These are phyloP conservation scores for Phytophthora rubi DNA, from an alignment of 352 stramenopile species.

Conservation along the genomic window DNA sequence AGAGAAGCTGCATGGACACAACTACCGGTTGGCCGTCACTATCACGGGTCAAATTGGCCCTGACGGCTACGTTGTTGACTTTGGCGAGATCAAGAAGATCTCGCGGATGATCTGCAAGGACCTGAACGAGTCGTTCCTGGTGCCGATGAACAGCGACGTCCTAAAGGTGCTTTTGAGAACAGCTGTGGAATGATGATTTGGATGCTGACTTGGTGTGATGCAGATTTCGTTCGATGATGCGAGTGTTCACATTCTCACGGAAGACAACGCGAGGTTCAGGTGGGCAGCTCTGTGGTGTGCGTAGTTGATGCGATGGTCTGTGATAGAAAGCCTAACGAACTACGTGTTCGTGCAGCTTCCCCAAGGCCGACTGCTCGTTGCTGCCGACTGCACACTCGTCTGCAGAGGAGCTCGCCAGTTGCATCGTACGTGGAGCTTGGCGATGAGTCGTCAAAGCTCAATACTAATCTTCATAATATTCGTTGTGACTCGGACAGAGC, in stretches of 20 bases:
- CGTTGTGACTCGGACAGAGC: conserved; percentile 48
- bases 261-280: conserved; percentile 95
- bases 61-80: conserved; percentile 98
- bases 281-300: conserved; percentile 12
- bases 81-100: conserved; percentile 98
- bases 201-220: conserved; percentile 1
- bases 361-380: conserved; percentile 94
- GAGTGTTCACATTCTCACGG: conserved; percentile 92
- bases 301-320: neutral
- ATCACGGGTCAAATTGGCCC: conserved; percentile 84
- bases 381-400: conserved; percentile 98
- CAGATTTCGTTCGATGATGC: conserved; percentile 86
- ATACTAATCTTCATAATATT: neutral
- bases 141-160: conserved; percentile 94
- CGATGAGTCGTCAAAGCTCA: neutral
- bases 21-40: conserved; percentile 94
- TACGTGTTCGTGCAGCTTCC: conserved; percentile 76
- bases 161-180: conserved; percentile 62
- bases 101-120: conserved; percentile 94
- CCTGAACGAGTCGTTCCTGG: conserved; percentile 98
- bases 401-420: conserved; percentile 96
- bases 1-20: conserved; percentile 97
- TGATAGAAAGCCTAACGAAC: neutral
- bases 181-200: neutral
- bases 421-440: conserved; percentile 79